Conservation (phyloP, 257 asterid species). For the Phtheirospermum japonicum region DNA sequence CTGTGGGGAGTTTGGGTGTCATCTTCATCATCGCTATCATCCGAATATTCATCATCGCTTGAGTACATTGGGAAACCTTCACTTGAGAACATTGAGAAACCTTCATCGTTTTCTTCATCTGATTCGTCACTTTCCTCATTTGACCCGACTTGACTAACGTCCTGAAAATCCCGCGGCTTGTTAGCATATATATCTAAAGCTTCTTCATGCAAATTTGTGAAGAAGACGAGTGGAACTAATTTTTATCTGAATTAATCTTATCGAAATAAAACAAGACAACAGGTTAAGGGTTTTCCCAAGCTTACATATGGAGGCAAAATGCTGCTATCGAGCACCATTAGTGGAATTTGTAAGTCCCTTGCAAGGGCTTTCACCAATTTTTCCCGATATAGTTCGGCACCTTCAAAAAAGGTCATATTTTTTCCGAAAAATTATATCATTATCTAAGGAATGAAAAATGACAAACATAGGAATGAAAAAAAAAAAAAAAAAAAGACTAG, state of each 20-base stretch:
- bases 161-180: no score
- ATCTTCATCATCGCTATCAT: not conserved
- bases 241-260: not conserved
- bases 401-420: not conserved
- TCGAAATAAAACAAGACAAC: no score
- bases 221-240: no score
- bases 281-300: not conserved
- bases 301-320: not conserved
- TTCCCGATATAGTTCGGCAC: not conserved
- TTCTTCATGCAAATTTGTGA: no score
- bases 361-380: not conserved
- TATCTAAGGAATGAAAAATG: not conserved
- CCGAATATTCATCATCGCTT: not conserved
- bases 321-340: conserved; percentile 1
- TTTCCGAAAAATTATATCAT: no score
- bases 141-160: no score
- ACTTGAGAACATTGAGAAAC: no score
- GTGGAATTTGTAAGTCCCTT: not conserved
- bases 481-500: conserved; percentile 12
- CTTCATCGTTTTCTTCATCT: not conserved
- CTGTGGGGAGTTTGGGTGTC: no score
- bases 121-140: no score
- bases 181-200: no score
- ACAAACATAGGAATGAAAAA: not conserved
- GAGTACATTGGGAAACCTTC: no score